A percentile compares a stretch with the other conserved stretches of the same genome.
These are phyloP conservation scores for Licmophora abbreviata DNA, from an alignment of 108 stramenopile species.

Conservation along the genomic window DNA sequence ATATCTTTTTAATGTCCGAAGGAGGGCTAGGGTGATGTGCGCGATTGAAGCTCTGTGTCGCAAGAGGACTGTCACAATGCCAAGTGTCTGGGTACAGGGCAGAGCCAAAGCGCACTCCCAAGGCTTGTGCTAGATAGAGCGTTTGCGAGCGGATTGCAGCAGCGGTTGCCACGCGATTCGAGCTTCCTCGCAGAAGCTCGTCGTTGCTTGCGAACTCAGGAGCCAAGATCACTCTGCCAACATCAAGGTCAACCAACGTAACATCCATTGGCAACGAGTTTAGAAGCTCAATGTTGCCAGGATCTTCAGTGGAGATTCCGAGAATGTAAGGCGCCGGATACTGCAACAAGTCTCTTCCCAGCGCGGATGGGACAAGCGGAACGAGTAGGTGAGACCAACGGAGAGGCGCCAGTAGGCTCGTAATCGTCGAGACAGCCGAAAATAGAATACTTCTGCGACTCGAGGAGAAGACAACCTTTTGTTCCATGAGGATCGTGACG, in stretches of 20 bases:
- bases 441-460: conserved; percentile 62
- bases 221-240: conserved; percentile 80
- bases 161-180: conserved; percentile 15
- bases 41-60: neutral
- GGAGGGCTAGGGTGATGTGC: neutral
- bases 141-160: conserved; percentile 62
- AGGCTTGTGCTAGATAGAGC: conserved; percentile 58
- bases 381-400: conserved; percentile 77
- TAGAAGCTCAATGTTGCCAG: conserved; percentile 44
- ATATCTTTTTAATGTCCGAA: conserved; percentile 13
- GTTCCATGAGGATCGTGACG: conserved; percentile 64
- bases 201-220: conserved; percentile 39
- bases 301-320: conserved; percentile 65
- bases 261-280: conserved; percentile 68
- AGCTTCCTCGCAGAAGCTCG: conserved; percentile 27
- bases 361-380: conserved; percentile 65
- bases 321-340: conserved; percentile 86
- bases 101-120: conserved; percentile 56
- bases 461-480: conserved; percentile 78
- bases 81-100: conserved; percentile 48
- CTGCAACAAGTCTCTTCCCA: conserved; percentile 71
- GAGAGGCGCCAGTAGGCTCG: conserved; percentile 48
- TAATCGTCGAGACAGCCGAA: conserved; percentile 45
- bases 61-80: conserved; percentile 47
- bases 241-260: conserved; percentile 81